A percentile compares a stretch with the other conserved stretches of the same genome.
phyloP scores from a whole-genome alignment of 208 protist species.

The Acanthamoeba culbertsoni region DNA sequence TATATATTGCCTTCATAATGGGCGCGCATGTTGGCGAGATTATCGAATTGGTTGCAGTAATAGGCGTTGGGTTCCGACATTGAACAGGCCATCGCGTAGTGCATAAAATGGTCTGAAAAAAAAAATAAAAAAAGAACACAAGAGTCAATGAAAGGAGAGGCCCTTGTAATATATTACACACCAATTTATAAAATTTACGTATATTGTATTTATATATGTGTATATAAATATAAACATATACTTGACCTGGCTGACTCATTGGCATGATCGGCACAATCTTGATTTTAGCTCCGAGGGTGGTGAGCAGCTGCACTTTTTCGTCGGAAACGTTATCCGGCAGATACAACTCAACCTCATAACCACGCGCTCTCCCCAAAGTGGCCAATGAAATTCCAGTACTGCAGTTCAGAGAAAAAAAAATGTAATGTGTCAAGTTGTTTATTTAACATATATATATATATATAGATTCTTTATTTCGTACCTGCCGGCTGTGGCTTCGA shows the following conservation, averaged over 20 bases:
- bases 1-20: slow-evolving; percentile 75
- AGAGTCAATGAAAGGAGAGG: background rate
- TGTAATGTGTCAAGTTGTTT: too few relatives aligned
- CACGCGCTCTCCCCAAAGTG: background rate
- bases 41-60: slow-evolving; percentile 82
- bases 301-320: background rate
- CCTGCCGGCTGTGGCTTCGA: background rate
- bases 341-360: background rate
- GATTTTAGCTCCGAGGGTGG: background rate
- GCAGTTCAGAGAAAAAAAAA: too few relatives aligned
- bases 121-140: background rate
- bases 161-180: too few relatives aligned
- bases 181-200: too few relatives aligned
- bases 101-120: background rate
- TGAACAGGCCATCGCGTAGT: slow-evolving; percentile 67
- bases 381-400: background rate
- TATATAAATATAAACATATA: background rate
- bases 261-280: background rate
- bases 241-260: background rate
- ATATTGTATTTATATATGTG: background rate
- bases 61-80: slow-evolving; percentile 11
- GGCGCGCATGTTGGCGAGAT: slow-evolving; percentile 74
- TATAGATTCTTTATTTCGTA: too few relatives aligned
- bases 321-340: background rate
- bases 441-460: too few relatives aligned